Conservation (phyloP, 75 land plant genomes). For the Selaginella moellendorffii region DNA sequence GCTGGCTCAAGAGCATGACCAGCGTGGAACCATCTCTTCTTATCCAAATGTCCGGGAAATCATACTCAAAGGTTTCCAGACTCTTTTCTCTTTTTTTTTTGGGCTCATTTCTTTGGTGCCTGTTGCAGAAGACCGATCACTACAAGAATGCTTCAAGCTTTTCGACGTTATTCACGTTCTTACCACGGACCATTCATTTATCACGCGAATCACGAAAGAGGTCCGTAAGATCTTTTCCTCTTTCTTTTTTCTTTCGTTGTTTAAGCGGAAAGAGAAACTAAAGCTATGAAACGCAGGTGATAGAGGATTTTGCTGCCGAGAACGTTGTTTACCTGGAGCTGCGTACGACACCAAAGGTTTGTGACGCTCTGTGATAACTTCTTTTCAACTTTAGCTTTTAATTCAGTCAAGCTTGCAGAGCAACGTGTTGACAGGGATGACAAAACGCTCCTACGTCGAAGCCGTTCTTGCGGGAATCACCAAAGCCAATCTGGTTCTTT, state of each 20-base stretch:
- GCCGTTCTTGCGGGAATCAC: conserved; percentile 68
- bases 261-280: too few species aligned
- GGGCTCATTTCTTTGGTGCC: not conserved
- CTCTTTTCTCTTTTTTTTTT: not conserved
- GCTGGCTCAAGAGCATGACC: conserved; percentile 50
- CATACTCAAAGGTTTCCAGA: conserved; percentile 41
- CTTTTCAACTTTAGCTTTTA: too few species aligned
- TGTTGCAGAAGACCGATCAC: conserved; percentile 57
- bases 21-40: conserved; percentile 40
- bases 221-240: conserved; percentile 27
- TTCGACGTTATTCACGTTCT: conserved; percentile 76
- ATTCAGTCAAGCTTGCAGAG: too few species aligned
- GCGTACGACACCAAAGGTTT: conserved; percentile 96
- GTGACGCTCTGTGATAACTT: not conserved
- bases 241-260: too few species aligned
- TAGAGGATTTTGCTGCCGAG: conserved; percentile 94
- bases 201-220: conserved; percentile 81
- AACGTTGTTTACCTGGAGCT: conserved; percentile 83
- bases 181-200: conserved; percentile 73
- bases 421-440: conserved; percentile 66
- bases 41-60: conserved; percentile 54
- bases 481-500: conserved; percentile 5
- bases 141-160: conserved; percentile 75
- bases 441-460: conserved; percentile 74
- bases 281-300: conserved; percentile 61